Conservation (phyloP, 192 early-diverging fungal genomes). For the Pilaira anomala region DNA sequence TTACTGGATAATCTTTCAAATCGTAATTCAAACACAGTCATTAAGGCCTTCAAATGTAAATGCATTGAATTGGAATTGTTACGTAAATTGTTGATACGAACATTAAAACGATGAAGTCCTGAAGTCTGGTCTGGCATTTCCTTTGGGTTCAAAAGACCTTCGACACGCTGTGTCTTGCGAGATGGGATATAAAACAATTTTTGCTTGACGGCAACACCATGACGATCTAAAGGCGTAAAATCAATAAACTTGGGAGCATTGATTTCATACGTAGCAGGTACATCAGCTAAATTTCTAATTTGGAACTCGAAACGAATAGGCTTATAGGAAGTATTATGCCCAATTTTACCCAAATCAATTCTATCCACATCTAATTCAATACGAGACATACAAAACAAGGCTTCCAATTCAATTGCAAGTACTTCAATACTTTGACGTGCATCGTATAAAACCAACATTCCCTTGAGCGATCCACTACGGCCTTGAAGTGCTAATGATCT, state of each 20-base stretch:
- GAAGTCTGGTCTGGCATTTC: constrained; percentile 46
- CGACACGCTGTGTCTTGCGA: constrained; percentile 47
- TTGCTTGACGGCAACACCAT: constrained; percentile 11
- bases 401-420: constrained; percentile 58
- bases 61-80: constrained; percentile 62
- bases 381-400: constrained; percentile 57
- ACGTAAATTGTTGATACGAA: constrained; percentile 60
- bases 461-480: constrained; percentile 48
- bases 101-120: constrained; percentile 46
- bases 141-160: constrained; percentile 62
- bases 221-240: constrained; percentile 26
- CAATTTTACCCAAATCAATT: constrained; percentile 76
- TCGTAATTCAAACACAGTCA: constrained; percentile 71
- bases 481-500: constrained; percentile 39
- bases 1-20: constrained; percentile 64
- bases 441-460: constrained; percentile 65
- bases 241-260: constrained; percentile 39
- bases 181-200: constrained; percentile 33
- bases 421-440: constrained; percentile 43
- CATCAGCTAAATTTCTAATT: constrained; percentile 62
- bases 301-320: constrained; percentile 57
- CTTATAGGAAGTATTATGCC: constrained; percentile 71
- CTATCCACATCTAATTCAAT: constrained; percentile 47
- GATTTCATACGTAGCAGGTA: constrained; percentile 59
- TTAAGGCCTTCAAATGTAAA: constrained; percentile 45